Base-by-base conservation (phyloP, 1,139 yeast genomes). In the Schwanniomyces etchellsii region DNA sequence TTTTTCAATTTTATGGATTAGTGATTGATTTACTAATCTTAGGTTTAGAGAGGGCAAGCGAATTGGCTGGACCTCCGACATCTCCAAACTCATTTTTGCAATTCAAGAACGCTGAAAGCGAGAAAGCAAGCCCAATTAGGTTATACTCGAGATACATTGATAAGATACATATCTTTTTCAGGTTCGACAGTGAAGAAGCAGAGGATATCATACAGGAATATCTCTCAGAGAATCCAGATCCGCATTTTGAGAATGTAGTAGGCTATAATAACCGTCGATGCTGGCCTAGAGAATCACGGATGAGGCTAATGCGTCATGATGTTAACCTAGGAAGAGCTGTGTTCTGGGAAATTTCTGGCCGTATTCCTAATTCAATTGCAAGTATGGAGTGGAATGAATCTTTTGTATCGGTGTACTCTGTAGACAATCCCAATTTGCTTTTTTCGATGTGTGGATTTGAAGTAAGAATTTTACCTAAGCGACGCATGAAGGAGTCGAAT, bases 401-500 rank as follows among this genome's bases (percentile, higher is more conserved):
- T 0, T 72, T 78, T 47, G 88, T 86, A 0, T 85, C 96, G 1
- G 96, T 93, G 1, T 91, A 89, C 54, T 84, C 96, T 6, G 72
- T 73, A 33, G 95, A 89, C 39, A 93, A 93, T 48, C 89, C 96
- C 9, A 93, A 91, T 43, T 51, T 91, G 36, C 60, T 91, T 26
- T 88, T 91, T 47, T 72, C 91, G 1, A 84, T 93, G 93, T 81
- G 93, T 55, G 98, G 98, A 0, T 93, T 93, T 60, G 98, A 93
- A 48, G 81, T 91, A 1, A 65, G 98, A 32, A 81, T 93, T 20
- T 52, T 86, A 29, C 98, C 99, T 2, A 85, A 77, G 47, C 43
- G 58, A 22, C 68, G 96, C 39, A 53, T 70, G 34, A 48, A 48
- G 14, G 78, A 70, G 15, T 74, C 66, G 22, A 48, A 57, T 2